phyloP scores from a whole-genome alignment of 2,329 filamentous ascomycete species.

The Pseudocercospora pini-densiflorae region DNA sequence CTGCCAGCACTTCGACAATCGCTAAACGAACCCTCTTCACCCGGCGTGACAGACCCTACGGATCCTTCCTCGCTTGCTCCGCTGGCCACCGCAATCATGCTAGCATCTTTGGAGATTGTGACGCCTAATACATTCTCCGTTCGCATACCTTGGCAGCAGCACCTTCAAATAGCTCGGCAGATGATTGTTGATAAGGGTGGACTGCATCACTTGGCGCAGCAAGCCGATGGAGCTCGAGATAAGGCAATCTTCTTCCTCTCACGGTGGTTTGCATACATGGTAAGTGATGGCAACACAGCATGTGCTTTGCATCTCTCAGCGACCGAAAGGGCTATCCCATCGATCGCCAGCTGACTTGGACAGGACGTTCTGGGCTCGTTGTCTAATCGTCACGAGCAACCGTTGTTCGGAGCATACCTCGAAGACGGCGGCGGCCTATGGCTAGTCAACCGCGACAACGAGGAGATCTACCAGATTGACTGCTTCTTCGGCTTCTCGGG shows the following conservation, averaged over 20 bases:
- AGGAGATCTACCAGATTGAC: conserved; percentile 66
- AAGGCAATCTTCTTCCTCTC: conserved; percentile 74
- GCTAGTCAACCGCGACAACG: conserved; percentile 41
- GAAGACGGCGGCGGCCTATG: conserved; percentile 42
- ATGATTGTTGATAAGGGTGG: conserved; percentile 72
- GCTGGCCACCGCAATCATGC: conserved; percentile 82
- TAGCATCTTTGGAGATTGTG: conserved; percentile 81
- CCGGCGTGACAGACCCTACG: conserved; percentile 42
- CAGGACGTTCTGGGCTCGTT: conserved; percentile 74
- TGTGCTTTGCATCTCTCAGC: neutral
- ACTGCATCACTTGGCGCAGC: conserved; percentile 50
- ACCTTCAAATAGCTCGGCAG: conserved; percentile 75
- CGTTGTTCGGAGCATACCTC: conserved; percentile 47
- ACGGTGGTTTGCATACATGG: conserved; percentile 81
- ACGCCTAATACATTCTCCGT: conserved; percentile 81
- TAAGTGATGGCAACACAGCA: neutral
- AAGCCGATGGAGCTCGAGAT: conserved; percentile 49
- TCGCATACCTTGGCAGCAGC: conserved; percentile 79
- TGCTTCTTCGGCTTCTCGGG: conserved; percentile 81
- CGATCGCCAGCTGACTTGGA: neutral
- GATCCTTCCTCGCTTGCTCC: conserved; percentile 72
- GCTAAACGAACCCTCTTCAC: conserved; percentile 47
- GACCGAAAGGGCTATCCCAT: neutral
- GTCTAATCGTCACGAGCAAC: conserved; percentile 52
- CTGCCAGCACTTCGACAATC: conserved; percentile 72